These are phyloP conservation scores for Bocquillonia castaneifolia DNA, from an alignment of 441 rosid species.

Conservation along the genomic window DNA sequence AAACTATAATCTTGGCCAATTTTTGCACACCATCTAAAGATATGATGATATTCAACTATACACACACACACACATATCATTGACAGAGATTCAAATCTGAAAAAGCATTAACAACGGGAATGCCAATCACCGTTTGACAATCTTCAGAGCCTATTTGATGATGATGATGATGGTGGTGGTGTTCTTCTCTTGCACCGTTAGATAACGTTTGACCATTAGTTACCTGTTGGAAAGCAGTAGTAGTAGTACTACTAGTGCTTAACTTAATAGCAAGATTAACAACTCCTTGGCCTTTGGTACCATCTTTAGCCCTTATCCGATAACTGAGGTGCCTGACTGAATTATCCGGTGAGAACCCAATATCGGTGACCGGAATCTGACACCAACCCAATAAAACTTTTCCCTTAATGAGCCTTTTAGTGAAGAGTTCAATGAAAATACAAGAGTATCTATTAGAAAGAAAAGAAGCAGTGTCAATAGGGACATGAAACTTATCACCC, in stretches of 20 bases:
- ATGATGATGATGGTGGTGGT: no score
- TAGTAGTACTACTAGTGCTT: no score
- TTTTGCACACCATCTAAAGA: neutral
- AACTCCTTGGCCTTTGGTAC: constrained; percentile 44
- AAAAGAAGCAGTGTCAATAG: constrained; percentile 31
- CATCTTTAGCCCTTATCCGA: constrained; percentile 46
- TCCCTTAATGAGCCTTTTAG: constrained; percentile 35
- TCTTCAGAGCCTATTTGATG: neutral
- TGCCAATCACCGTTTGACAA: constrained; percentile 41
- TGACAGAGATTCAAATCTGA: constrained; percentile 2
- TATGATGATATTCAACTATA: no score
- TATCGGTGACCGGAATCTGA: constrained; percentile 44
- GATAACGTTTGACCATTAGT: neutral
- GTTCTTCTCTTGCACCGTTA: neutral
- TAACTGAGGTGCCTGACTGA: constrained; percentile 42
- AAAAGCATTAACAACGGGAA: constrained; percentile 26
- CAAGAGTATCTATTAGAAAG: constrained; percentile 30
- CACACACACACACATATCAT: neutral
- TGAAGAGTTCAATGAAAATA: constrained; percentile 34
- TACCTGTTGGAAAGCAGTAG: constrained; percentile 17
- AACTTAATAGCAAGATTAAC: constrained; percentile 41
- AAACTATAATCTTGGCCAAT: neutral
- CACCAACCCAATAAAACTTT: constrained; percentile 48
- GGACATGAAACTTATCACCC: constrained; percentile 48
- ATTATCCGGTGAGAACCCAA: constrained; percentile 31